Evolutionary conservation across 495 filamentous ascomycete species (phyloP), one percentile per base, ranked within the genome.

Genomic region (Cladorrhinum samala): DNA sequence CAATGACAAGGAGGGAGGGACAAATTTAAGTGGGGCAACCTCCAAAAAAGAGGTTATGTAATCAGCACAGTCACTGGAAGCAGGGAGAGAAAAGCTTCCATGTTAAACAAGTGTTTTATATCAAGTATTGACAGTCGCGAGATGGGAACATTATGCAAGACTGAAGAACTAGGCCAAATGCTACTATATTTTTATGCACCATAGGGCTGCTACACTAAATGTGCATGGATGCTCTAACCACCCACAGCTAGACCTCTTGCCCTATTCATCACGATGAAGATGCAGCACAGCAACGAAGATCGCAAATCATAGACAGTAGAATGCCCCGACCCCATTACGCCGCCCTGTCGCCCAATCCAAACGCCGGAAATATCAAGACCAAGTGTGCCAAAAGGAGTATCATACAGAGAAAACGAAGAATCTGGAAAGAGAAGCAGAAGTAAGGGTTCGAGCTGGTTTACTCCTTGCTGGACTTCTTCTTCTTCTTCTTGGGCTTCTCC

Each of bases 401-500:
- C 65, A 64, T 68, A 69, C 67, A 68, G 50, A 62, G 50, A 59
- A 46, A 42, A 52, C n/a, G n/a, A n/a, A 57, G 38, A 48, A 60
- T 41, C 53, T 39, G 16, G 49, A 50, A 57, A 43, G 61, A 49
- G 55, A 36, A 55, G n/a, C n/a, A 50, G 52, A 30, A 41, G 38
- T 14, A 52, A 64, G 60, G 60, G 55, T 40, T 65, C 42, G 46
- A 38, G 4, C 13, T 23, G 16, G 44, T 49, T 54, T 52, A 61
- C 55, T 61, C 64, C 64, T 72, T 72, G 65, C 64, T 65, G 62
- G 68, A 66, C 64, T 73, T 73, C 66, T 75, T 77, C 65, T 75
- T 73, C 67, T 73, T 69, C 59, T 69, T 71, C 67, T 75, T 69
- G 39, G 49, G 59, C 65, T 73, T 67, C 50, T 64, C 69, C 44